Evolutionary conservation across 164 flowering plant species (phyloP), one percentile per base, ranked within the genome.

Genomic region (Magnolia kwangsiensis): DNA sequence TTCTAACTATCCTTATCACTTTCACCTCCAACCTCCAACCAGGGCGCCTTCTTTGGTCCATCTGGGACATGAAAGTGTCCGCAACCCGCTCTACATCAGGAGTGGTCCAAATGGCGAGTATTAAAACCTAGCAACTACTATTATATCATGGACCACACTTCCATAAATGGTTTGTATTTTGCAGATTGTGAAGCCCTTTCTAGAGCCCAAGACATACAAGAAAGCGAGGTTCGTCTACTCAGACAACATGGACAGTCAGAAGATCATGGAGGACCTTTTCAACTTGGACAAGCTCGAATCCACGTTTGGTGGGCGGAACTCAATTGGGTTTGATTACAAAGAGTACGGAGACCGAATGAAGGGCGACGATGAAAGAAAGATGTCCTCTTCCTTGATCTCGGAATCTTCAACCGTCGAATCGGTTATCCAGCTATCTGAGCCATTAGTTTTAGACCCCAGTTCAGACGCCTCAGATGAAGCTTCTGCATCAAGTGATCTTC

Each of bases 161-260:
- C 50, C 9, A 23, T 14, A 8, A n/a, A 5, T 14, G 7, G 50
- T 18, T 61, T 58, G 74, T 4, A 8, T 65, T 63, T 24, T 80
- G 78, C 83, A 95, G 97, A 85, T 84, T 19, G 88, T 91, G 68
- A 92, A 86, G 79, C 91, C 90, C 75, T 91, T 91, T 78, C 72
- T 95, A 71, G 98, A 92, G 74, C 77, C 86, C 20, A 89, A 82
- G 75, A 92, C 98, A 37, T 82, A 70, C 68, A 81, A 86, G 81
- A 91, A 91, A 86, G 92, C 90, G 81, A 89, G 87, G 65, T 95
- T 95, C 78, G 90, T 88, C 3, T 92, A 90, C 84, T 89, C 95
- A 2, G 85, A 89, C 18, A 76, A 90, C 63, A 83, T 87, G 70
- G 86, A 79, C 7, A 92, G 96, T 51, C 82, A 80, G 63, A 93